phyloP scores from a whole-genome alignment of 169 alveolate species.

The Plasmodium gallinaceum region DNA sequence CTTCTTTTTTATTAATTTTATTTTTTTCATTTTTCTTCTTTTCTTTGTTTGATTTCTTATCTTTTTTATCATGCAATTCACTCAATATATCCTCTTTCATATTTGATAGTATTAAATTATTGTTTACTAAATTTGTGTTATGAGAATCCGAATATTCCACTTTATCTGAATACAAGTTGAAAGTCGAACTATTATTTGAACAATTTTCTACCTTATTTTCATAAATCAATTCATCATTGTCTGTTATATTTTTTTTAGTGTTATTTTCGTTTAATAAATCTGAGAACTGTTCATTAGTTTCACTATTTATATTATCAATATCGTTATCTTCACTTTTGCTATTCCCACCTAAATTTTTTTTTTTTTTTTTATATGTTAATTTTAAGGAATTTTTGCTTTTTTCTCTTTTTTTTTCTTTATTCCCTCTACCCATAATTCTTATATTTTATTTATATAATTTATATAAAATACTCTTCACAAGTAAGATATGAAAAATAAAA shows the following conservation, averaged over 20 bases:
- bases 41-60: not conserved
- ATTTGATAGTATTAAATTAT: not conserved
- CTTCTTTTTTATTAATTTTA: slow-evolving; percentile 13
- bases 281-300: slow-evolving; percentile 28
- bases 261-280: slow-evolving; percentile 17
- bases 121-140: not conserved
- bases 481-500: no score
- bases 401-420: slow-evolving; percentile 32
- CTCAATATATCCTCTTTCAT: not conserved
- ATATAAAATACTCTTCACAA: no score
- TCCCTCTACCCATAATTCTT: slow-evolving; percentile 27
- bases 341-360: slow-evolving; percentile 22
- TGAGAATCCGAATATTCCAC: not conserved
- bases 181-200: not conserved
- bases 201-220: not conserved
- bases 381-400: slow-evolving; percentile 32
- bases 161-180: not conserved
- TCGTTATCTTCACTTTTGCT: slow-evolving; percentile 52
- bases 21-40: not conserved
- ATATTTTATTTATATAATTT: no score
- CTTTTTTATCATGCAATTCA: not conserved
- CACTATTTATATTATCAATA: not conserved
- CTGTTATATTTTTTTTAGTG: not conserved
- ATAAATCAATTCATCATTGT: not conserved
- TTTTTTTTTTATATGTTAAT: slow-evolving; percentile 28